Conservation (phyloP, 2,329 filamentous ascomycete genomes). For the Venturia effusa region DNA sequence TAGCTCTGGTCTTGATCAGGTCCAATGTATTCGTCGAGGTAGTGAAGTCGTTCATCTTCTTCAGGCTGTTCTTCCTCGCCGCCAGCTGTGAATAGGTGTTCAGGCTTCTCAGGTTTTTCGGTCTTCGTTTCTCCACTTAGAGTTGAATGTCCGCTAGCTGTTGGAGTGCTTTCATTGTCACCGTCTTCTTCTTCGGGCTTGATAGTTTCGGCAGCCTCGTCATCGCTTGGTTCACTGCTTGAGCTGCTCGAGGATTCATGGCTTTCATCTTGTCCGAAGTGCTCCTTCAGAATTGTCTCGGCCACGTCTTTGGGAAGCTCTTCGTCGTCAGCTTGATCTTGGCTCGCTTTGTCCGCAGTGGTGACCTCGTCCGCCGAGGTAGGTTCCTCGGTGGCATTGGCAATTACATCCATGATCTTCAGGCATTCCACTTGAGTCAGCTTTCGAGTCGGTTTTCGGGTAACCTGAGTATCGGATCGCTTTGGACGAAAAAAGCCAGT, state of each 20-base stretch:
- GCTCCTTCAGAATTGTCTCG: neutral
- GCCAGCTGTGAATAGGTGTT: neutral
- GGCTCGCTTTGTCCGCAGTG: neutral
- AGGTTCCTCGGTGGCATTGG: neutral
- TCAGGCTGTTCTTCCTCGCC: neutral
- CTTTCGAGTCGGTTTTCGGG: neutral
- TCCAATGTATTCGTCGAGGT: neutral
- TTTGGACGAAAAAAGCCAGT: constrained; percentile 1
- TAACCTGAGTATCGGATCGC: neutral
- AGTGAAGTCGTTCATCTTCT: neutral
- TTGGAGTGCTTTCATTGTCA: neutral
- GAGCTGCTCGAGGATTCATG: neutral
- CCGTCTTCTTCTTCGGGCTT: neutral
- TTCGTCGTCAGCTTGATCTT: neutral
- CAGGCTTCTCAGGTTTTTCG: neutral
- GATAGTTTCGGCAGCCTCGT: neutral
- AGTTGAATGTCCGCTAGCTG: neutral
- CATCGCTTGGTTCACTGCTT: neutral
- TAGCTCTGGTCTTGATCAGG: neutral
- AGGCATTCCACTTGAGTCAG: neutral
- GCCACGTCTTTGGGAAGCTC: neutral
- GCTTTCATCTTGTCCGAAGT: neutral
- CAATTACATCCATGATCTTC: neutral
- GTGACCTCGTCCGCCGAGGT: neutral
- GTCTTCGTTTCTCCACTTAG: neutral